Percentiles rank a stretch among this genome's conserved stretches.
phyloP scores from a whole-genome alignment of 2,329 filamentous ascomycete species.

The Myriosclerotinia scirpicola region DNA sequence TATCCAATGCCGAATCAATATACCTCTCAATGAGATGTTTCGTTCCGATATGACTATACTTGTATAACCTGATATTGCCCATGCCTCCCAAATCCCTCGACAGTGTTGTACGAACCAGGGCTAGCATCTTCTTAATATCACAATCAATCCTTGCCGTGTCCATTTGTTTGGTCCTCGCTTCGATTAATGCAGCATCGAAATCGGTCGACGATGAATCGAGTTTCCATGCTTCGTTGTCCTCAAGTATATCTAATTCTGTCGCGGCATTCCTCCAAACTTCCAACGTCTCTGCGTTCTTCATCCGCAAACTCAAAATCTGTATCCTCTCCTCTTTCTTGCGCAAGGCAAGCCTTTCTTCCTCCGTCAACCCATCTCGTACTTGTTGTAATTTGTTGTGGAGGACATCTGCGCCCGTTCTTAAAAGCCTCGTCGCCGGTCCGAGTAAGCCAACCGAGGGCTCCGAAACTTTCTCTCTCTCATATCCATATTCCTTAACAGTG shows the following conservation, averaged over 20 bases:
- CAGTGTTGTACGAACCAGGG: conserved; percentile 75
- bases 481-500: background rate
- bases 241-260: conserved; percentile 72
- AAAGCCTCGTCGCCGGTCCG: conserved; percentile 33
- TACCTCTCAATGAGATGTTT: conserved; percentile 86
- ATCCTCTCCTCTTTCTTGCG: conserved; percentile 56
- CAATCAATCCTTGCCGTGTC: conserved; percentile 70
- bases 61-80: conserved; percentile 79
- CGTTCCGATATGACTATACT: conserved; percentile 80
- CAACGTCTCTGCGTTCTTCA: conserved; percentile 67
- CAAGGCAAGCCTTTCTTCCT: conserved; percentile 50
- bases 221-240: conserved; percentile 84
- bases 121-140: conserved; percentile 75
- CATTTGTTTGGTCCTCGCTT: conserved; percentile 68
- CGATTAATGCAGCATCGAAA: conserved; percentile 66
- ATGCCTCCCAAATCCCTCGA: conserved; percentile 82
- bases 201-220: conserved; percentile 51
- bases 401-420: conserved; percentile 33
- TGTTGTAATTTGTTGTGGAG: conserved; percentile 36
- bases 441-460: conserved; percentile 31
- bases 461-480: conserved; percentile 8
- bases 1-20: conserved; percentile 74
- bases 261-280: conserved; percentile 76
- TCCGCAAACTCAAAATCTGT: conserved; percentile 60
- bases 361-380: conserved; percentile 37